Base-by-base conservation (phyloP, 257 asterid genomes). In the Avicennia marina region DNA sequence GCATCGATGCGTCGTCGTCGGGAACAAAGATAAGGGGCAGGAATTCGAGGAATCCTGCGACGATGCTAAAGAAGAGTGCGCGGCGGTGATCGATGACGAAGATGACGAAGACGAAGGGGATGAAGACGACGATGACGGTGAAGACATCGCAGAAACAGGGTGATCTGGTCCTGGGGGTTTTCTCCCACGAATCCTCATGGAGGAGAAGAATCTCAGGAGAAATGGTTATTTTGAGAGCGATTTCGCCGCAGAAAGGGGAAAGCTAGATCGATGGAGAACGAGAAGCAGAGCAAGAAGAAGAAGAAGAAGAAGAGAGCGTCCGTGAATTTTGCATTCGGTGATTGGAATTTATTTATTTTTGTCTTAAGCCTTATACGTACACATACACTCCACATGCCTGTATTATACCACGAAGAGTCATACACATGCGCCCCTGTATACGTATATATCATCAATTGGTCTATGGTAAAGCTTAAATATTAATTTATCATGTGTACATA, bases 31-130 rank as follows among this genome's bases (percentile, higher is more conserved):
- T 51, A 20, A 55, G 0, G 75, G 71, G 10, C 42, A 60, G 1
- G 72, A 70, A 58, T 58, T 58, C 1, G 87, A 81, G 11, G 93
- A 81, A 70, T 78, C 82, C 41, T 72, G 77, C 0, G 89, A 82
- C 3, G 93, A 86, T 57, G 80, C 62, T 41, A 71, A 7, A 4
- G 52, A 58, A 17, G 84, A 77, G 57, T 64, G 43, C 0, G 75
- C 54, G 17, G 78, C 66, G 4, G 87, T 77, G 70, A 75, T 65
- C 10, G 84, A 66, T 11, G 94, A 78, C n/a, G 72, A 62, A 7
- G 78, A 51, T 1, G 89, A 74, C 11, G 80, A 50, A 2, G 82
- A 62, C 2, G 73, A 72, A 8, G 82, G 72, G n/a, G 81, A 56
- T 4, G 69, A 48, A 2, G 71, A 39, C 12, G 61, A 24, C 1